Evolutionary conservation across 495 filamentous ascomycete genomes (phyloP), one percentile per base, ranked within the genome.

Genomic region (Neurospora sp.): DNA sequence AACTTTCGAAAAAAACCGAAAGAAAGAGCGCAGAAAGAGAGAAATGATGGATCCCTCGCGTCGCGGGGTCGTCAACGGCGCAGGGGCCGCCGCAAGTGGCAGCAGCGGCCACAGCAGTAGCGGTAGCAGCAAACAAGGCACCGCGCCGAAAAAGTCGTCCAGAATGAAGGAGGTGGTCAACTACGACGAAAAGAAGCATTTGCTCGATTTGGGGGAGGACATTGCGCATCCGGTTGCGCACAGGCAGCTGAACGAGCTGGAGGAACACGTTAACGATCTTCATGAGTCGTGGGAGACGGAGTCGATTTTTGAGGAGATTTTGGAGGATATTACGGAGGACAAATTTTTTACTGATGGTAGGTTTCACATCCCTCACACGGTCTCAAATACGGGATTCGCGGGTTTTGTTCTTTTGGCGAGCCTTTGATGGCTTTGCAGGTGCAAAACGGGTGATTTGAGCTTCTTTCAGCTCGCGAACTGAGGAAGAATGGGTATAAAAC

Each of bases 101-200:
- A 61, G 53, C 53, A 31, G 14, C 16, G 14, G 41, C 41, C 10
- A 12, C 6, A 18, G 53, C 22, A 14, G 44, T 6, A 8, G 18
- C 44, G 9, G 8, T n/a, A 4, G 3, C 48, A 61, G 22, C 48
- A 61, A 61, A 61, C 48, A 61, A 14, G 40, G 38, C 78, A 72
- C 48, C 18, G 39, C 71, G 20, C 90, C 80, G 69, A 75, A 77
- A 48, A 96, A 95, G 80, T 92, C 95, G 81, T 92, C 91, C 79
- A 87, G 95, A 38, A 93, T 92, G 82, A 96, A 95, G 82, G 94
- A 96, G 74, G 93, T 96, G 74, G 90, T 96, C 77, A 91, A 93
- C 73, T 94, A 96, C 70, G 90, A 94, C 42, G 93, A 94, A 73
- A 97, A 97, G 83, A 89, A 88, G 39, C 92, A 94, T 61, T 8